Percentiles rank a stretch among this genome's conserved stretches.
These are phyloP conservation scores for Solanum hybrid DNA, from an alignment of 305 asterid species.

Conservation along the genomic window DNA sequence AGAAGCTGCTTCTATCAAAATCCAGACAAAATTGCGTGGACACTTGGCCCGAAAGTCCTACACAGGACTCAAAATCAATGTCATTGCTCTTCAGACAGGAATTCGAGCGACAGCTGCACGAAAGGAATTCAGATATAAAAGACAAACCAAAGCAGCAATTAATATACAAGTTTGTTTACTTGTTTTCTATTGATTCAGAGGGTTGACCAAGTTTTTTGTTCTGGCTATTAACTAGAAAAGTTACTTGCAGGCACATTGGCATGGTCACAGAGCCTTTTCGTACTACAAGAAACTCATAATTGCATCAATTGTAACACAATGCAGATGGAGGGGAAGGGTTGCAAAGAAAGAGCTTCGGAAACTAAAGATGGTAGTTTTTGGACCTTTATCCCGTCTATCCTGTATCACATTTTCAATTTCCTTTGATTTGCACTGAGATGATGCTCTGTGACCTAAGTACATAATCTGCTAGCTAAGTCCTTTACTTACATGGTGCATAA, in stretches of 20 bases:
- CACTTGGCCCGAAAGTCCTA: constrained; percentile 58
- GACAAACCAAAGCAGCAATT: constrained; percentile 63
- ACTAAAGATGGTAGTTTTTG: constrained; percentile 61
- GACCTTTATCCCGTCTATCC: background rate
- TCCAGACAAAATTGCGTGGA: constrained; percentile 66
- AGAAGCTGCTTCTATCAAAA: constrained; percentile 71
- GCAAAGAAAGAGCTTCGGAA: constrained; percentile 75
- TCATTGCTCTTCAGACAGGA: constrained; percentile 58
- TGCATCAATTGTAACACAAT: constrained; percentile 69
- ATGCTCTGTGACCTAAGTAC: background rate
- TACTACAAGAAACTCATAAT: constrained; percentile 62
- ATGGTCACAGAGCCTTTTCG: constrained; percentile 57
- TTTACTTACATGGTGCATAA: background rate
- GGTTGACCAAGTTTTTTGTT: background rate
- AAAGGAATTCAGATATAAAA: constrained; percentile 48
- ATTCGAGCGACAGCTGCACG: constrained; percentile 72
- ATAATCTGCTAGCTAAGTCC: background rate
- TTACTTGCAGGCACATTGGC: constrained; percentile 73
- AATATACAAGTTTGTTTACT: constrained; percentile 50
- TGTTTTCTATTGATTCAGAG: constrained; percentile 2
- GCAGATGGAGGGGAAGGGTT: constrained; percentile 83
- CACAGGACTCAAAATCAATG: constrained; percentile 39
- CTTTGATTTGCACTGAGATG: constrained; percentile 1
- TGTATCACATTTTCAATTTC: constrained; percentile 3
- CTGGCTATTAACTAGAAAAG: constrained; percentile 18